These are phyloP conservation scores for Mucor saturninus DNA, from an alignment of 371 early-diverging fungal species.

Conservation along the genomic window DNA sequence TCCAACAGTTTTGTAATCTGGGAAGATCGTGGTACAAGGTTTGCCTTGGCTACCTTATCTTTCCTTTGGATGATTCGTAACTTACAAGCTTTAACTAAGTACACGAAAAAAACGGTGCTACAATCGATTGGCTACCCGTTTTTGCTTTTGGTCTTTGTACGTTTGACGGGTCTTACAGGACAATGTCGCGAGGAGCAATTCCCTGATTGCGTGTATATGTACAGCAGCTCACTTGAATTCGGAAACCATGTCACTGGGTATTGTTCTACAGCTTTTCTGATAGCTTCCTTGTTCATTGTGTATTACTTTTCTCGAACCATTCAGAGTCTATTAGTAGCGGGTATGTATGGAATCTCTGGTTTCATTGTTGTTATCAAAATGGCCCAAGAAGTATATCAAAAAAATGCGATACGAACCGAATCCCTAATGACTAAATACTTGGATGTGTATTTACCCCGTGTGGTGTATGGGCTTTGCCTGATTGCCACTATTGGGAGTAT, in stretches of 20 bases:
- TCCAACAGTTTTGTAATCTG: constrained; percentile 90
- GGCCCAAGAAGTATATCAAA: constrained; percentile 26
- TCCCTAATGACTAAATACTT: constrained; percentile 7
- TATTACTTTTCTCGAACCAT: not conserved
- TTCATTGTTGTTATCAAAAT: constrained; percentile 24
- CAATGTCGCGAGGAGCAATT: constrained; percentile 91
- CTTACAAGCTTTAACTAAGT: not conserved
- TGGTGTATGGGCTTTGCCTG: constrained; percentile 26
- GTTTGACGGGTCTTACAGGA: constrained; percentile 66
- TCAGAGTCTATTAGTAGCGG: not conserved
- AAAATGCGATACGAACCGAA: not conserved
- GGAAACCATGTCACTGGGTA: constrained; percentile 6
- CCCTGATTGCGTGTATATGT: constrained; percentile 63
- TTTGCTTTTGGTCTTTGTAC: constrained; percentile 57
- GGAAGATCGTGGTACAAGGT: constrained; percentile 78
- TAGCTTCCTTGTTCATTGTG: not conserved
- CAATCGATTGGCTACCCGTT: constrained; percentile 32
- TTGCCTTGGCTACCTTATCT: constrained; percentile 44
- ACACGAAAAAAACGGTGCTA: not conserved
- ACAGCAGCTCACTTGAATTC: constrained; percentile 31
- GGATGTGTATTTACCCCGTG: constrained; percentile 41
- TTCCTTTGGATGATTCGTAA: constrained; percentile 28
- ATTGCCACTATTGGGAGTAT: not conserved
- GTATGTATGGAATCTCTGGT: constrained; percentile 14
- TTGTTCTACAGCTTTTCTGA: not conserved